Conservation (phyloP, 2,329 filamentous ascomycete genomes). For the Cercospora zeae-maydis region DNA sequence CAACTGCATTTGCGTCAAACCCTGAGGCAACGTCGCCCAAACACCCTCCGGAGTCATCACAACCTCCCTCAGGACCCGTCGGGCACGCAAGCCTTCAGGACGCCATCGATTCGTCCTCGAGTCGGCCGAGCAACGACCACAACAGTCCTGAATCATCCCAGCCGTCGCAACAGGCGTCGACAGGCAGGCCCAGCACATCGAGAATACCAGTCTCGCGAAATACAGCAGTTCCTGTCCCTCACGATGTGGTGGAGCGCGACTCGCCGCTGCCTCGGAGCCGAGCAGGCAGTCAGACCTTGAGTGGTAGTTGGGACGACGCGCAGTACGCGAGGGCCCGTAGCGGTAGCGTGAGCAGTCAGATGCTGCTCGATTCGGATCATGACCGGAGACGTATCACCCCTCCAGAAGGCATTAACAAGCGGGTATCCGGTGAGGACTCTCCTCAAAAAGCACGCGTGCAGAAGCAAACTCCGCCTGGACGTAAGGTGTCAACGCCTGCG, state of each 20-base stretch:
- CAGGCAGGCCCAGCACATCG: conserved; percentile 55
- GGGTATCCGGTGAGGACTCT: conserved; percentile 25
- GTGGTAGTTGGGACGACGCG: conserved; percentile 50
- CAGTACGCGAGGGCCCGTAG: conserved; percentile 57
- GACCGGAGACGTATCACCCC: conserved; percentile 36
- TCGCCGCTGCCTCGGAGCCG: conserved; percentile 61
- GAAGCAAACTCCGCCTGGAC: conserved; percentile 36
- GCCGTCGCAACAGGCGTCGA: conserved; percentile 36
- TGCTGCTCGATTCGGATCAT: conserved; percentile 49
- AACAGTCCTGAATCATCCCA: conserved; percentile 35
- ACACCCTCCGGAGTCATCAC: conserved; percentile 13
- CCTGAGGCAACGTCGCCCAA: background rate
- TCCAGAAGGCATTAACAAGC: conserved; percentile 36
- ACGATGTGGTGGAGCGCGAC: conserved; percentile 70
- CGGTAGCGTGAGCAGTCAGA: conserved; percentile 58
- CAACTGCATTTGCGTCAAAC: conserved; percentile 1
- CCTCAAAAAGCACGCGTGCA: conserved; percentile 43
- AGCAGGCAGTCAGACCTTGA: conserved; percentile 54
- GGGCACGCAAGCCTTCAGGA: conserved; percentile 68
- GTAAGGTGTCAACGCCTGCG: conserved; percentile 15
- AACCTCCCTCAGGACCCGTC: conserved; percentile 43
- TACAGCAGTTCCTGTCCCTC: conserved; percentile 72
- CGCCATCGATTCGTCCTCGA: conserved; percentile 69
- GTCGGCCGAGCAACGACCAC: background rate
- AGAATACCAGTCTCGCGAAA: conserved; percentile 81